phyloP scores from a whole-genome alignment of 352 stramenopile species.

The Globisporangium cystogenes region DNA sequence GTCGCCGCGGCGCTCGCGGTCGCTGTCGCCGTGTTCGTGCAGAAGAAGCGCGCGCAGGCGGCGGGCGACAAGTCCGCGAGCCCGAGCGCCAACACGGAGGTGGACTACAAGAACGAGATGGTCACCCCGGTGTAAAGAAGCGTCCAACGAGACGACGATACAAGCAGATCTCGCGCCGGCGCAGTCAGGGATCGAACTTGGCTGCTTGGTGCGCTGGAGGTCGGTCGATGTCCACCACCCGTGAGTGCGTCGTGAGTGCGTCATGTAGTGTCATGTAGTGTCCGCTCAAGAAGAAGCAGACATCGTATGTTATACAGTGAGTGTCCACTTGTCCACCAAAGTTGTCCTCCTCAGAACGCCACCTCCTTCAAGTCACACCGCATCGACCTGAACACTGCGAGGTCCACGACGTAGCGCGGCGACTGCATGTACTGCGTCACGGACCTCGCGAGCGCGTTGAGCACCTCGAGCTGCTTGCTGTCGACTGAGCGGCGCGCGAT shows the following conservation, averaged over 20 bases:
- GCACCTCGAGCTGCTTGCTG: constrained; percentile 78
- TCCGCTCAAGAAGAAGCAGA: too few relatives aligned
- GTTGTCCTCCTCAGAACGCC: too few relatives aligned
- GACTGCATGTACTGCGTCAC: constrained; percentile 88
- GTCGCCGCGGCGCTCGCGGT: constrained; percentile 13
- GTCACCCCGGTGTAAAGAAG: constrained; percentile 15
- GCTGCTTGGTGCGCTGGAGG: background rate
- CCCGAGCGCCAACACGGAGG: constrained; percentile 3
- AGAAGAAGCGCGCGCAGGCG: constrained; percentile 11
- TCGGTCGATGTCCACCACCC: background rate
- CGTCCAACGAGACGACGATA: background rate
- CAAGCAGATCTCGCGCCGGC: background rate
- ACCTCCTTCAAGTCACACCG: background rate
- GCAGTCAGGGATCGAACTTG: constrained; percentile 1
- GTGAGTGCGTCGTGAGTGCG: background rate
- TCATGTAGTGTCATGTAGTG: background rate
- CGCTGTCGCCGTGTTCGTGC: constrained; percentile 8
- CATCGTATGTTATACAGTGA: too few relatives aligned
- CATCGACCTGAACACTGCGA: constrained; percentile 58
- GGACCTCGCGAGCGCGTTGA: constrained; percentile 83
- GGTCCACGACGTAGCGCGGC: constrained; percentile 69
- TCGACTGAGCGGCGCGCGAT: constrained; percentile 77
- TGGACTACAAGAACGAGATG: constrained; percentile 20
- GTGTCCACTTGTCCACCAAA: too few relatives aligned
- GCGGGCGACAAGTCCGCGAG: background rate